phyloP scores from a whole-genome alignment of 108 stramenopile species.

The Fistulifera solaris region DNA sequence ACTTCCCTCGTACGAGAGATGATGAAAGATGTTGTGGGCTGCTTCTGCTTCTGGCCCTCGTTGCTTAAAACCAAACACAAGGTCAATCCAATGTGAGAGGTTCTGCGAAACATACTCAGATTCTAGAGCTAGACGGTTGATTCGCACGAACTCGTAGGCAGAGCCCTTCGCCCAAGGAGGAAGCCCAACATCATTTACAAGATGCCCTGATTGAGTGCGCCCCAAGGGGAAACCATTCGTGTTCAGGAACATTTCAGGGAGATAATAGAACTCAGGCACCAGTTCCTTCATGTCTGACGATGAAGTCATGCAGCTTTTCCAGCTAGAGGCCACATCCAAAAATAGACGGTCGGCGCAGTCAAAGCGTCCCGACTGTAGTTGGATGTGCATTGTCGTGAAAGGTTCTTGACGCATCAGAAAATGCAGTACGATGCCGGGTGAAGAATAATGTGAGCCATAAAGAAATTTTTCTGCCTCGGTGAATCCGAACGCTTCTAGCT shows the following conservation, averaged over 20 bases:
- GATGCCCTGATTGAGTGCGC: conserved; percentile 55
- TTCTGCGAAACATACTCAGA: conserved; percentile 85
- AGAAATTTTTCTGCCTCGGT: conserved; percentile 72
- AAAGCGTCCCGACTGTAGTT: conserved; percentile 88
- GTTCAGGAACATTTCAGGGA: conserved; percentile 85
- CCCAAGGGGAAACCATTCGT: conserved; percentile 85
- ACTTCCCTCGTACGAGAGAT: conserved; percentile 95
- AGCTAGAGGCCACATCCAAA: conserved; percentile 55
- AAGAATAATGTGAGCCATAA: conserved; percentile 94
- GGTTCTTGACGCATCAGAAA: conserved; percentile 68
- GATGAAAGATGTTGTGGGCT: conserved; percentile 92
- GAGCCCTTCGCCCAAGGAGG: conserved; percentile 95
- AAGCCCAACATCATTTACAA: conserved; percentile 81
- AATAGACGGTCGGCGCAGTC: conserved; percentile 95
- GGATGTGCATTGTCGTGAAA: conserved; percentile 84
- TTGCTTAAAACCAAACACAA: conserved; percentile 95
- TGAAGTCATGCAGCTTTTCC: conserved; percentile 68
- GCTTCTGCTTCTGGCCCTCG: conserved; percentile 71
- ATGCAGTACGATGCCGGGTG: conserved; percentile 89
- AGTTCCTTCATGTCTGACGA: conserved; percentile 90
- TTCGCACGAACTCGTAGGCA: conserved; percentile 84
- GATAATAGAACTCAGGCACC: conserved; percentile 87
- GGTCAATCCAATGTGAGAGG: conserved; percentile 92
- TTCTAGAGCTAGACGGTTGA: conserved; percentile 89
- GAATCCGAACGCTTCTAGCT: conserved; percentile 63